Percentiles rank a stretch among this genome's conserved stretches.
phyloP scores from a whole-genome alignment of 208 protist genomes.

The Naegleria fowleri region DNA sequence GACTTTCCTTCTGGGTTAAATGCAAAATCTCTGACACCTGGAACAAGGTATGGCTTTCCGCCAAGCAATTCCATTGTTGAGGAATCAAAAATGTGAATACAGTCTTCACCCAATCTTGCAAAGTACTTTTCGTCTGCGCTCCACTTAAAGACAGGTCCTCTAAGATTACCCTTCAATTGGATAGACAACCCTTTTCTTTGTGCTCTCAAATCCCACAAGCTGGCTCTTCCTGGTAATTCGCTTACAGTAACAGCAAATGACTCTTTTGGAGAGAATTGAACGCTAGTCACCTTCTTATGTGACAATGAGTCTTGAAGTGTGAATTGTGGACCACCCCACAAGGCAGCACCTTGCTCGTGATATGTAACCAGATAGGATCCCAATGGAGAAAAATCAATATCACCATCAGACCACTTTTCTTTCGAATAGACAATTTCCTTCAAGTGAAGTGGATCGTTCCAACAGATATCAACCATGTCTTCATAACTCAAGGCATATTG shows the following conservation, averaged over 20 bases:
- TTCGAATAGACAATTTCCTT: not conserved
- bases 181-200: not conserved
- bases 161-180: too few species aligned
- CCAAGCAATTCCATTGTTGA: not conserved
- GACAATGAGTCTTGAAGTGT: not conserved
- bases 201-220: not conserved
- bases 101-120: not conserved
- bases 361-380: not conserved
- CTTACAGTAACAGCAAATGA: not conserved
- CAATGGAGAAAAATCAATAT: not conserved
- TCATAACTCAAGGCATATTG: not conserved
- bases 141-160: not conserved
- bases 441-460: not conserved
- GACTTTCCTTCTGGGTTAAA: not conserved
- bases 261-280: slow-evolving; percentile 14
- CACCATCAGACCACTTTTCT: not conserved
- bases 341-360: not conserved
- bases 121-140: slow-evolving; percentile 2
- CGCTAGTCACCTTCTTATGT: not conserved
- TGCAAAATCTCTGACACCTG: not conserved
- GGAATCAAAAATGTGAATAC: not conserved
- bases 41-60: not conserved
- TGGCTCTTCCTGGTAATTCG: not conserved
- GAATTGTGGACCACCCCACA: slow-evolving; percentile 1
- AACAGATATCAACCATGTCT: not conserved